These are phyloP conservation scores for Metarhizium brunneum DNA, from an alignment of 2,329 filamentous ascomycete genomes.

Conservation along the genomic window DNA sequence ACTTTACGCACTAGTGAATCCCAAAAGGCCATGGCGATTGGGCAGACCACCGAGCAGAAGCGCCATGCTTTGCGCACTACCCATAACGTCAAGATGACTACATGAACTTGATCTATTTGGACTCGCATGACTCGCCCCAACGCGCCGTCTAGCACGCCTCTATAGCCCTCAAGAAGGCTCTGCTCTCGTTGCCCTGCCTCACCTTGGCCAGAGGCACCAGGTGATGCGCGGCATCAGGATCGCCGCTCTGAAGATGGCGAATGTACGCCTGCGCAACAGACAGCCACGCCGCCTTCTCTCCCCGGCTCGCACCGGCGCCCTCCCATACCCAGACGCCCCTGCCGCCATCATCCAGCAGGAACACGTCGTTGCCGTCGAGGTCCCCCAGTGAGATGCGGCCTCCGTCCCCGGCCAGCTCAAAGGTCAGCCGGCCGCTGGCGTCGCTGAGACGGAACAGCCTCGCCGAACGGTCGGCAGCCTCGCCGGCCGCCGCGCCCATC, in stretches of 20 bases:
- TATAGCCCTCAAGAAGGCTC: constrained; percentile 40
- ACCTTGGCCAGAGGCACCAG: constrained; percentile 48
- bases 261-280: constrained; percentile 49
- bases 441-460: constrained; percentile 57
- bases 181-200: constrained; percentile 44
- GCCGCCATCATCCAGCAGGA: constrained; percentile 50
- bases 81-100: too few relatives aligned
- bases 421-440: constrained; percentile 45
- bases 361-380: constrained; percentile 51
- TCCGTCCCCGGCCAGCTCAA: constrained; percentile 50
- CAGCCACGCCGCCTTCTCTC: constrained; percentile 53
- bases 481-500: constrained; percentile 14
- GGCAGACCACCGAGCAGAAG: too few relatives aligned
- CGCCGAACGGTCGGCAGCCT: constrained; percentile 14
- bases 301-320: constrained; percentile 45
- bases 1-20: too few relatives aligned
- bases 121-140: not conserved
- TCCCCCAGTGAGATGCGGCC: constrained; percentile 33
- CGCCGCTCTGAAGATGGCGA: constrained; percentile 26
- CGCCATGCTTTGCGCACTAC: too few relatives aligned
- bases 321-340: constrained; percentile 58
- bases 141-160: constrained; percentile 1
- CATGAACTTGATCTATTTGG: too few relatives aligned
- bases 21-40: too few relatives aligned
- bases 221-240: constrained; percentile 19